phyloP scores from a whole-genome alignment of 352 stramenopile genomes.

The Phytopythium chamaehyphon region DNA sequence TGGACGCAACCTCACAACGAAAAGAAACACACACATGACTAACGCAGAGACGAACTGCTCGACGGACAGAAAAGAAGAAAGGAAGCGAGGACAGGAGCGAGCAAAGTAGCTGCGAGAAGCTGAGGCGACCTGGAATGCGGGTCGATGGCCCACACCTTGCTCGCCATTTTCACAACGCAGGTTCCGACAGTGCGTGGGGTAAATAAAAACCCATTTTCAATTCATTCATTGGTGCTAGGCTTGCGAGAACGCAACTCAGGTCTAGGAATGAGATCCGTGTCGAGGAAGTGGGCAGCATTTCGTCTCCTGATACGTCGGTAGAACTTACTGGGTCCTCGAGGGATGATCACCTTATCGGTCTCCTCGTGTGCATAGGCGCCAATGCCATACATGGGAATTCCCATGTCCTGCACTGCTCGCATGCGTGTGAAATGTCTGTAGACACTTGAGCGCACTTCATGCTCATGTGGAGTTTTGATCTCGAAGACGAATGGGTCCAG shows the following conservation, averaged over 20 bases:
- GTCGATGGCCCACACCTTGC: too few relatives aligned
- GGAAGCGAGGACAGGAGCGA: neutral
- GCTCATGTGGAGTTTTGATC: constrained; percentile 44
- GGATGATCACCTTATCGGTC: constrained; percentile 49
- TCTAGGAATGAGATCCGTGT: constrained; percentile 52
- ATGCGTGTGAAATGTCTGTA: constrained; percentile 70
- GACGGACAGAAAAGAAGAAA: neutral
- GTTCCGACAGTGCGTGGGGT: too few relatives aligned
- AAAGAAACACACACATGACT: constrained; percentile 21
- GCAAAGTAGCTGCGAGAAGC: too few relatives aligned
- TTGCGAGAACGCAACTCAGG: constrained; percentile 12
- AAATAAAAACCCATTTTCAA: neutral
- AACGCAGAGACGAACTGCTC: constrained; percentile 8
- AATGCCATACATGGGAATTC: constrained; percentile 75
- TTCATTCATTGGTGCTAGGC: neutral
- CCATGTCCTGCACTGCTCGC: constrained; percentile 61
- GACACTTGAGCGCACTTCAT: constrained; percentile 60
- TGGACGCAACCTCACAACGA: constrained; percentile 8
- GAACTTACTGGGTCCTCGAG: constrained; percentile 35
- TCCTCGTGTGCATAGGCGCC: constrained; percentile 37
- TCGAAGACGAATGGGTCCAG: constrained; percentile 64
- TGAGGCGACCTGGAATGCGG: neutral
- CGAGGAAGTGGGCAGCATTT: constrained; percentile 53
- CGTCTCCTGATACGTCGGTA: constrained; percentile 48
- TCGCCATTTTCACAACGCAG: too few relatives aligned